These are phyloP conservation scores for Corinectria fuckeliana DNA, from an alignment of 2,329 filamentous ascomycete species.

Conservation along the genomic window DNA sequence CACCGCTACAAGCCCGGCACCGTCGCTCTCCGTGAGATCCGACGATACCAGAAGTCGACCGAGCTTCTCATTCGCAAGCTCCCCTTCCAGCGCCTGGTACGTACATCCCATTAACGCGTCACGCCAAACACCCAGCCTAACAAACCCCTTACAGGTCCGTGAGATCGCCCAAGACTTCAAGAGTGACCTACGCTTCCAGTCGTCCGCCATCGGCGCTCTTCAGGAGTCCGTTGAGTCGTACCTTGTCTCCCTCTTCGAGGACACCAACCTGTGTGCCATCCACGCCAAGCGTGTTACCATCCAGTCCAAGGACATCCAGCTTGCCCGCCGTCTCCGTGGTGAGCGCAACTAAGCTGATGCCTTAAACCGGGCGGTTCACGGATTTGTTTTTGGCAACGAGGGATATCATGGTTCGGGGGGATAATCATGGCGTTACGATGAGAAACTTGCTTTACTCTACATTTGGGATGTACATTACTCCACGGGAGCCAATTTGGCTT, in stretches of 20 bases:
- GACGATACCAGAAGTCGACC: constrained; percentile 96
- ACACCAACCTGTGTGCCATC: constrained; percentile 98
- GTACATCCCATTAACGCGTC: constrained; percentile 29
- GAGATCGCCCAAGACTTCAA: constrained; percentile 98
- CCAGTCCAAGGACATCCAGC: constrained; percentile 96
- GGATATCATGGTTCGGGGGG: constrained; percentile 49
- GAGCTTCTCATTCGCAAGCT: constrained; percentile 97
- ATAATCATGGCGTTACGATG: constrained; percentile 55
- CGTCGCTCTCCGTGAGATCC: constrained; percentile 97
- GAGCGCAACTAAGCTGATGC: constrained; percentile 76
- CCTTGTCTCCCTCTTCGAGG: constrained; percentile 96
- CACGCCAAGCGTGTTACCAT: constrained; percentile 99
- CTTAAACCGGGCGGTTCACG: constrained; percentile 46
- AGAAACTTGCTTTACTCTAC: constrained; percentile 48
- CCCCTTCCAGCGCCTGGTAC: constrained; percentile 92
- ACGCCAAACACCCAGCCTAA: constrained; percentile 7
- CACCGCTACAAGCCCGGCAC: constrained; percentile 91
- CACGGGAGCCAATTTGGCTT: constrained; percentile 33
- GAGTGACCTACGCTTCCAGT: constrained; percentile 96
- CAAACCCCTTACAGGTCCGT: constrained; percentile 65
- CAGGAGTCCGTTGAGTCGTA: constrained; percentile 99
- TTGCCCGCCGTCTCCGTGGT: constrained; percentile 92
- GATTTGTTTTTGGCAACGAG: constrained; percentile 48
- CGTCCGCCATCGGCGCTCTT: constrained; percentile 93
- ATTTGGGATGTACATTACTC: constrained; percentile 53